phyloP scores from a whole-genome alignment of 306 rosid genomes.

The Prinsepia uniflora region DNA sequence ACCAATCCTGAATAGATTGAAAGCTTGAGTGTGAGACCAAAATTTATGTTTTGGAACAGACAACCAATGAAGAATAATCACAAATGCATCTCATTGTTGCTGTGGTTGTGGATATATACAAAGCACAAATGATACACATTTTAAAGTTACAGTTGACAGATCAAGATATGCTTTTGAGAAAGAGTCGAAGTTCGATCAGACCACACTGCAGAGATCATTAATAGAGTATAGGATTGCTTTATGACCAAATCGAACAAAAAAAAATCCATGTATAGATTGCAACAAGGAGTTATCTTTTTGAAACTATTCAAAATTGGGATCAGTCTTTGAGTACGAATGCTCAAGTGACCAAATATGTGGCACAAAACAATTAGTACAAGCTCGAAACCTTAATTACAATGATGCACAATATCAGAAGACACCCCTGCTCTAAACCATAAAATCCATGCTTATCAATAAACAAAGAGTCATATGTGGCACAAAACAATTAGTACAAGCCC shows the following conservation, averaged over 20 bases:
- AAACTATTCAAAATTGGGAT: not conserved
- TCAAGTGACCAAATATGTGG: not conserved
- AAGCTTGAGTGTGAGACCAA: constrained; percentile 32
- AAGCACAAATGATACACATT: not conserved
- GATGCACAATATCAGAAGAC: not conserved
- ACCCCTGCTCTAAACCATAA: not conserved
- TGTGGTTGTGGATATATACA: not conserved
- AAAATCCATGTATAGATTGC: not conserved
- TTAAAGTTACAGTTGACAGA: not conserved
- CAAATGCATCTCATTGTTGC: not conserved
- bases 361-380: no score
- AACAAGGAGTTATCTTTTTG: not conserved
- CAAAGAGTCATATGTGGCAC: not conserved
- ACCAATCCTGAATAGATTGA: constrained; percentile 72
- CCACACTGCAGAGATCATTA: not conserved
- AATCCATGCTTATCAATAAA: not conserved
- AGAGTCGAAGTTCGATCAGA: not conserved
- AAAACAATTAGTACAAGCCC: no score
- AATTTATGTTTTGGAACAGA: constrained; percentile 6
- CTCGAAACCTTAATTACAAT: not conserved
- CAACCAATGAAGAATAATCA: not conserved
- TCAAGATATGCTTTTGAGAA: constrained; percentile 3
- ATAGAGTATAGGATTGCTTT: not conserved
- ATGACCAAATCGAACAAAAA: not conserved
- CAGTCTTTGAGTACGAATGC: not conserved